Percentiles rank a stretch among this genome's conserved stretches.
Conservation (phyloP, 2,329 filamentous ascomycete genomes). For the Neurospora crassa region DNA sequence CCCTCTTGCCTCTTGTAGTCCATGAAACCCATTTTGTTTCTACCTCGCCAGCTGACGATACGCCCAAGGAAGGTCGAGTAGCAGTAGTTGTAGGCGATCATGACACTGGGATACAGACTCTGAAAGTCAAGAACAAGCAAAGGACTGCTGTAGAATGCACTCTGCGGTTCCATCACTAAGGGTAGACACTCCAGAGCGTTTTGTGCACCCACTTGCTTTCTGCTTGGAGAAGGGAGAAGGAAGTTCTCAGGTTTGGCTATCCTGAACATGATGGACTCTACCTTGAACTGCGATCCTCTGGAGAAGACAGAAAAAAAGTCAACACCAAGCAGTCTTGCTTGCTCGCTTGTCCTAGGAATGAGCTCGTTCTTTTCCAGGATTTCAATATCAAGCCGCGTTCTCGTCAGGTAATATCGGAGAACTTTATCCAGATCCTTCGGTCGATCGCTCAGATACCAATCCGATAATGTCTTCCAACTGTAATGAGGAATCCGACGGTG, state of each 20-base stretch:
- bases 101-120: constrained; percentile 89
- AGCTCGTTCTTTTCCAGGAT: constrained; percentile 87
- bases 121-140: constrained; percentile 91
- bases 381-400: constrained; percentile 76
- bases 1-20: constrained; percentile 72
- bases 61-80: constrained; percentile 94
- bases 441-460: constrained; percentile 67
- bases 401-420: constrained; percentile 65
- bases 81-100: constrained; percentile 99
- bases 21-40: constrained; percentile 88
- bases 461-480: constrained; percentile 65
- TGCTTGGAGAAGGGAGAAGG: constrained; percentile 77
- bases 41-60: constrained; percentile 77
- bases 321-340: constrained; percentile 82
- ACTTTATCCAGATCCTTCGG: constrained; percentile 63
- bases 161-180: constrained; percentile 94
- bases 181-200: constrained; percentile 92
- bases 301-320: constrained; percentile 97
- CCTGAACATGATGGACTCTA: constrained; percentile 96
- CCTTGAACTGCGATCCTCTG: constrained; percentile 93
- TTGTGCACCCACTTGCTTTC: constrained; percentile 85
- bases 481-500: constrained; percentile 86
- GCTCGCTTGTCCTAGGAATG: constrained; percentile 81
- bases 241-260: constrained; percentile 97
- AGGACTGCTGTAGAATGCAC: constrained; percentile 85